Percentiles rank a stretch among this genome's conserved stretches.
Evolutionary conservation across 257 asterid species (phyloP).

Genomic region (Solanum chiquidenum): DNA sequence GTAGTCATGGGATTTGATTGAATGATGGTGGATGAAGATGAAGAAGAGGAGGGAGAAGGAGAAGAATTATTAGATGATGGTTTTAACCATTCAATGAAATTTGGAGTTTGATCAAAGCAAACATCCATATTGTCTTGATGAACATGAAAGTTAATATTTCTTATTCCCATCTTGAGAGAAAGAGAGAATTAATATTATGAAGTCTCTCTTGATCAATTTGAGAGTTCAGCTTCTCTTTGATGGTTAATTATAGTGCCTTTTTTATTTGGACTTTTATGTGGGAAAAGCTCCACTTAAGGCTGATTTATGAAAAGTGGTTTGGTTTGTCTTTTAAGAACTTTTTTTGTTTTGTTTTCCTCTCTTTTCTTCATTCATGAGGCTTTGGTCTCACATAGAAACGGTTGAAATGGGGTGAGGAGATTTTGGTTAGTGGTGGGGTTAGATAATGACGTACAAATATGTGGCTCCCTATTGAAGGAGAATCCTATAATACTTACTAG

Average conservation of each 20-base stretch:
- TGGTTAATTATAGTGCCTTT: not conserved
- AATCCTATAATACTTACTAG: constrained; percentile 36
- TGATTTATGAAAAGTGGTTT: constrained; percentile 42
- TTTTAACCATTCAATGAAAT: constrained; percentile 55
- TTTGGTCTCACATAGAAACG: constrained; percentile 3
- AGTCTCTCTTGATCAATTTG: constrained; percentile 2
- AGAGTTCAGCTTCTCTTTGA: not conserved
- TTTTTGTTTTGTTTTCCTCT: not conserved
- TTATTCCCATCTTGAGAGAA: constrained; percentile 20
- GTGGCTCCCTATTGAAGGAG: constrained; percentile 25
- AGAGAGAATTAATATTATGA: not conserved
- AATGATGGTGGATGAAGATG: constrained; percentile 9
- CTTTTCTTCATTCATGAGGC: not conserved
- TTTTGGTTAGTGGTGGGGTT: constrained; percentile 51
- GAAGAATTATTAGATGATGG: constrained; percentile 21
- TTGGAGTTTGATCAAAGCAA: constrained; percentile 31
- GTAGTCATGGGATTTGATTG: constrained; percentile 25
- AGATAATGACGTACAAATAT: constrained; percentile 43
- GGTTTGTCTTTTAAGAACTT: constrained; percentile 49
- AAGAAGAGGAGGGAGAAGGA: not conserved
- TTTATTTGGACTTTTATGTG: not conserved
- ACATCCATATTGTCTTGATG: constrained; percentile 24
- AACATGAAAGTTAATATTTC: constrained; percentile 18
- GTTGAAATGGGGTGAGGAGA: not conserved
- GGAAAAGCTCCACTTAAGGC: constrained; percentile 36